A percentile compares a stretch with the other conserved stretches of the same genome.
phyloP scores from a whole-genome alignment of 208 protist species.

The Angomonas ambiguus region DNA sequence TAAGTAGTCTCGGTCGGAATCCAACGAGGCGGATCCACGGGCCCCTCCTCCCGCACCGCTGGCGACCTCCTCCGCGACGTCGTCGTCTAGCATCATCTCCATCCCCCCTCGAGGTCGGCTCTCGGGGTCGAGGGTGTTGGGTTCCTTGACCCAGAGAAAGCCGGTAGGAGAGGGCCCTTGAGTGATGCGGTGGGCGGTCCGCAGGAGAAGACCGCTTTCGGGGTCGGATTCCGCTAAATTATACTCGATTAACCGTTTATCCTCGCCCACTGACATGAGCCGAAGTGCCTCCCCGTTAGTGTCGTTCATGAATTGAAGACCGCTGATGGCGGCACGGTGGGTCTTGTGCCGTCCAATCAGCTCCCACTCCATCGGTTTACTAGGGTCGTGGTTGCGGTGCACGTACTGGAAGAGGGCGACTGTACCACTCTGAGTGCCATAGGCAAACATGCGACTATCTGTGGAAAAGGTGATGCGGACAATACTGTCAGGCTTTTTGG shows the following conservation, averaged over 20 bases:
- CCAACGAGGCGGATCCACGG: not conserved
- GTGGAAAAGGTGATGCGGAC: slow-evolving; percentile 79
- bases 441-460: slow-evolving; percentile 77
- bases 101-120: slow-evolving; percentile 35
- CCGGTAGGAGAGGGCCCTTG: slow-evolving; percentile 88
- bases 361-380: slow-evolving; percentile 83
- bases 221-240: slow-evolving; percentile 86
- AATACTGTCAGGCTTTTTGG: slow-evolving; percentile 63
- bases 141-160: slow-evolving; percentile 70
- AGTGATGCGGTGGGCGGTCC: slow-evolving; percentile 85
- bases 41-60: not conserved
- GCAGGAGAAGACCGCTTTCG: slow-evolving; percentile 78
- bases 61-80: slow-evolving; percentile 7
- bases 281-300: slow-evolving; percentile 37
- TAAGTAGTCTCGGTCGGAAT: slow-evolving; percentile 54
- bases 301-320: slow-evolving; percentile 78
- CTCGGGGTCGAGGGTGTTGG: slow-evolving; percentile 32
- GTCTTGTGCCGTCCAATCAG: slow-evolving; percentile 89
- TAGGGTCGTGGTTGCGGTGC: slow-evolving; percentile 35
- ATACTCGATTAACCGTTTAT: slow-evolving; percentile 93
- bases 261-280: slow-evolving; percentile 91
- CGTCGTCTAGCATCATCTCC: slow-evolving; percentile 7
- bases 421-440: slow-evolving; percentile 62
- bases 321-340: slow-evolving; percentile 87
- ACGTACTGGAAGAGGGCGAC: slow-evolving; percentile 90